A percentile compares a stretch with the other conserved stretches of the same genome.
Evolutionary conservation across 75 land plant species (phyloP).

Genomic region (Sequoiadendron giganteum): DNA sequence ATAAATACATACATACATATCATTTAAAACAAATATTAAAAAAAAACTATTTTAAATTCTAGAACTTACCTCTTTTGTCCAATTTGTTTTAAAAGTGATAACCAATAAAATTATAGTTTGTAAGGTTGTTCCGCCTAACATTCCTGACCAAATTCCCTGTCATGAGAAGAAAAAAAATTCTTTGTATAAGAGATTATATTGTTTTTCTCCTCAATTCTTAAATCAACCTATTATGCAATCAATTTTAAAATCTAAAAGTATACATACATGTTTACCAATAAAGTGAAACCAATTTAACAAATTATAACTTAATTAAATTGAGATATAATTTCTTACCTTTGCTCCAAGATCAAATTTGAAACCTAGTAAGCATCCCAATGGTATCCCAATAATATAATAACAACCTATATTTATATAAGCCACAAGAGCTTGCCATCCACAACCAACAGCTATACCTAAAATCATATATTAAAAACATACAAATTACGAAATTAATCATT

Average conservation of each 20-base stretch:
- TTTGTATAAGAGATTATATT: neutral
- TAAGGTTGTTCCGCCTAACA: conserved; percentile 38
- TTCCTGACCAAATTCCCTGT: conserved; percentile 61
- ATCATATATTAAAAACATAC: neutral
- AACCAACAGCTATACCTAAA: conserved; percentile 64
- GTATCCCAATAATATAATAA: conserved; percentile 65
- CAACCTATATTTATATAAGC: conserved; percentile 60
- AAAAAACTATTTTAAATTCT: neutral
- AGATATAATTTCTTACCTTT: conserved; percentile 19
- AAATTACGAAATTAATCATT: no score
- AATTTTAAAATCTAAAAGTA: neutral
- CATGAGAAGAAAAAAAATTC: neutral
- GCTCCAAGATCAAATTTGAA: conserved; percentile 47
- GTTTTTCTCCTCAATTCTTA: neutral
- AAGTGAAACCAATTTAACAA: neutral
- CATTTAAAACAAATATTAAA: no score
- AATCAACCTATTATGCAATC: no score
- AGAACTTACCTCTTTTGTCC: conserved; percentile 55
- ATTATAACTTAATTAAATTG: neutral
- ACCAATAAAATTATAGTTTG: conserved; percentile 34
- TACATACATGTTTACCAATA: neutral
- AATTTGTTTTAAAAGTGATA: conserved; percentile 37
- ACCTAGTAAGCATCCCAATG: conserved; percentile 57
- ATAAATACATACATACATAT: no score
- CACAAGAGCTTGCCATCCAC: conserved; percentile 75